Evolutionary conservation across 1,284 basidiomycete species (phyloP).

Genomic region (Austroboletus niveus): DNA sequence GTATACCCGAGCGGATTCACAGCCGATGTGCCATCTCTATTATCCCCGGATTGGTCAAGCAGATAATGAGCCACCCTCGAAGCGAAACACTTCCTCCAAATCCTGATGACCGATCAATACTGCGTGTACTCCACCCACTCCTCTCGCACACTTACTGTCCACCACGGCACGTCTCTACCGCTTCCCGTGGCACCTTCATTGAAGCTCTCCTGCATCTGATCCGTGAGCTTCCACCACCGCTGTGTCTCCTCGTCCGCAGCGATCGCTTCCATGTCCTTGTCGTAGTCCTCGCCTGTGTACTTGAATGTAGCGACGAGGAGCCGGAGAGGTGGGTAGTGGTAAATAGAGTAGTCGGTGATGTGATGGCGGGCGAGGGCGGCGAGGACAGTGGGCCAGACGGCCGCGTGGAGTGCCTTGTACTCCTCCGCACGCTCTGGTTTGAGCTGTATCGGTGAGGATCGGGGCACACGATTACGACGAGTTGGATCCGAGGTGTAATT

Average conservation of each 20-base stretch:
- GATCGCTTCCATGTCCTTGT: conserved; percentile 64
- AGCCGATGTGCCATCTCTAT: too few relatives aligned
- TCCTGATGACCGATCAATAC: conserved; percentile 35
- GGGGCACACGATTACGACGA: not conserved
- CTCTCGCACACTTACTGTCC: conserved; percentile 46
- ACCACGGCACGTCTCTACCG: conserved; percentile 67
- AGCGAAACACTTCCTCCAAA: conserved; percentile 70
- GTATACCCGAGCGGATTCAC: too few relatives aligned
- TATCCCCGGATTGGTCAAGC: conserved; percentile 1
- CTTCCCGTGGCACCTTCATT: conserved; percentile 68
- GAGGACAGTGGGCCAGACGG: conserved; percentile 72
- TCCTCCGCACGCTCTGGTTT: conserved; percentile 62
- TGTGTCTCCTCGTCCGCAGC: conserved; percentile 66
- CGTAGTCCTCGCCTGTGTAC: conserved; percentile 61
- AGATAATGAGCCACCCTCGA: conserved; percentile 44
- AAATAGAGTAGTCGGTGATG: conserved; percentile 76
- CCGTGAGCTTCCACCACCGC: conserved; percentile 76
- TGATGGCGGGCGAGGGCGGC: conserved; percentile 64
- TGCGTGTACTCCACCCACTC: too few relatives aligned
- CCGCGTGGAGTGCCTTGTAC: conserved; percentile 67
- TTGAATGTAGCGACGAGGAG: conserved; percentile 73
- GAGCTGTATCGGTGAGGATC: conserved; percentile 38
- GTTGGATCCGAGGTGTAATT: not conserved
- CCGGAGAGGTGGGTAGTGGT: conserved; percentile 59
- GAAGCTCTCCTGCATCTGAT: conserved; percentile 77